These are phyloP conservation scores for Phyllosticta ampelicida DNA, from an alignment of 2,329 filamentous ascomycete genomes.

Conservation along the genomic window DNA sequence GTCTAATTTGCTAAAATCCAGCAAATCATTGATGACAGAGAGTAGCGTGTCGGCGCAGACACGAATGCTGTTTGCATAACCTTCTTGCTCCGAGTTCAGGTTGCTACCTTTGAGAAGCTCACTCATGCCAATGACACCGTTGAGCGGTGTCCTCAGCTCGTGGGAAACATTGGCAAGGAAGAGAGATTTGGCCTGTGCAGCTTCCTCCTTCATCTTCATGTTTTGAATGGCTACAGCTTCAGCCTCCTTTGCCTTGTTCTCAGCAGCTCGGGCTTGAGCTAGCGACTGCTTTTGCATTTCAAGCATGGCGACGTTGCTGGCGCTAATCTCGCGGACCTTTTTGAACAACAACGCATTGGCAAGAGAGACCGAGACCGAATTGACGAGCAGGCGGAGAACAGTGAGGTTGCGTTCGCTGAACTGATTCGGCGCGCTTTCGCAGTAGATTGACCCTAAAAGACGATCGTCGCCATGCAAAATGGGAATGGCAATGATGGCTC, in stretches of 20 bases:
- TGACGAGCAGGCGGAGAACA: conserved; percentile 56
- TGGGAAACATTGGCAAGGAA: conserved; percentile 49
- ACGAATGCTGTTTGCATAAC: conserved; percentile 52
- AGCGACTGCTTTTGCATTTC: conserved; percentile 64
- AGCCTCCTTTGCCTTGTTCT: conserved; percentile 65
- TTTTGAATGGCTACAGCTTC: conserved; percentile 68
- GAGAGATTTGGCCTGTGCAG: conserved; percentile 71
- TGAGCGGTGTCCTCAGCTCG: conserved; percentile 49
- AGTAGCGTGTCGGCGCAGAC: conserved; percentile 50
- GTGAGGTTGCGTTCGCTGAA: conserved; percentile 58
- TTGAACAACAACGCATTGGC: conserved; percentile 54
- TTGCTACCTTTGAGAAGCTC: conserved; percentile 49
- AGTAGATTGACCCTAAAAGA: conserved; percentile 63
- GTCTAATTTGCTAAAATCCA: conserved; percentile 43
- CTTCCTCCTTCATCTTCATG: conserved; percentile 72
- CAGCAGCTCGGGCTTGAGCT: conserved; percentile 59
- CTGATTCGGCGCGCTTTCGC: conserved; percentile 62
- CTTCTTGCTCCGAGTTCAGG: conserved; percentile 47
- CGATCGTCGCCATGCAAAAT: conserved; percentile 62
- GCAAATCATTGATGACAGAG: conserved; percentile 43
- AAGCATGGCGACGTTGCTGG: conserved; percentile 69
- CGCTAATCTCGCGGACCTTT: conserved; percentile 65
- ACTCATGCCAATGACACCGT: conserved; percentile 47
- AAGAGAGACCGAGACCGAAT: conserved; percentile 60
- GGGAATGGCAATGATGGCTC: conserved; percentile 68